Conservation (phyloP, 2,329 filamentous ascomycete species). For the Mycosphaerella arachidis region DNA sequence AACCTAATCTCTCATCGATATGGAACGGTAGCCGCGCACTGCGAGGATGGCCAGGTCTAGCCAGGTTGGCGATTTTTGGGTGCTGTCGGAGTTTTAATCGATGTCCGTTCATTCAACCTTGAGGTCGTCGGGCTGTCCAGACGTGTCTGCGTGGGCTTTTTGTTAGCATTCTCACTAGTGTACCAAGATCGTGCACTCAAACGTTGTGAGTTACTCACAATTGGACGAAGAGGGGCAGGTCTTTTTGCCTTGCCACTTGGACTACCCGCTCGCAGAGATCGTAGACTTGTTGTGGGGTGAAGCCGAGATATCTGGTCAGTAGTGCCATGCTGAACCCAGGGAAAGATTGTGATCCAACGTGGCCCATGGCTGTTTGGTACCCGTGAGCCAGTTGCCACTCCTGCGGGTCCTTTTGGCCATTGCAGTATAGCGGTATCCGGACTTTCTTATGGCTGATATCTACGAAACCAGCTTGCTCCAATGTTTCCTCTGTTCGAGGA, state of each 20-base stretch:
- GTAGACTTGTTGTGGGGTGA: conserved; percentile 56
- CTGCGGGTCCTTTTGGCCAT: conserved; percentile 61
- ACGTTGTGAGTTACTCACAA: conserved; percentile 56
- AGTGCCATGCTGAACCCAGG: conserved; percentile 28
- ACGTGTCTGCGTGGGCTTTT: conserved; percentile 37
- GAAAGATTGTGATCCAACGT: conserved; percentile 22
- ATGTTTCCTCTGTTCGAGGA: conserved; percentile 54
- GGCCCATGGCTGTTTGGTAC: conserved; percentile 72
- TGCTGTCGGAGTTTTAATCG: background rate
- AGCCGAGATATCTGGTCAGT: conserved; percentile 61
- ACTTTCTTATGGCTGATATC: conserved; percentile 64
- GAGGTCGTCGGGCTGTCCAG: conserved; percentile 45
- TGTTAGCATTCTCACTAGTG: conserved; percentile 11
- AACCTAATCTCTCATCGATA: background rate
- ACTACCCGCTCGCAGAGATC: conserved; percentile 60
- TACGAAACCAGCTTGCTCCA: conserved; percentile 70
- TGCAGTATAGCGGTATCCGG: conserved; percentile 59
- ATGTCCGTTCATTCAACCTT: conserved; percentile 11
- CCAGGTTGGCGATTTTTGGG: background rate
- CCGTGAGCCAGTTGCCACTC: conserved; percentile 69
- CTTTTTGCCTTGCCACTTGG: conserved; percentile 11
- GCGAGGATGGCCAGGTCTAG: background rate
- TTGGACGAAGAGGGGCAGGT: conserved; percentile 56
- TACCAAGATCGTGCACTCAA: background rate
- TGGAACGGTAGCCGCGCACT: no score